Evolutionary conservation across 345 rosid species (phyloP).

Genomic region (Mercurialis annua): DNA sequence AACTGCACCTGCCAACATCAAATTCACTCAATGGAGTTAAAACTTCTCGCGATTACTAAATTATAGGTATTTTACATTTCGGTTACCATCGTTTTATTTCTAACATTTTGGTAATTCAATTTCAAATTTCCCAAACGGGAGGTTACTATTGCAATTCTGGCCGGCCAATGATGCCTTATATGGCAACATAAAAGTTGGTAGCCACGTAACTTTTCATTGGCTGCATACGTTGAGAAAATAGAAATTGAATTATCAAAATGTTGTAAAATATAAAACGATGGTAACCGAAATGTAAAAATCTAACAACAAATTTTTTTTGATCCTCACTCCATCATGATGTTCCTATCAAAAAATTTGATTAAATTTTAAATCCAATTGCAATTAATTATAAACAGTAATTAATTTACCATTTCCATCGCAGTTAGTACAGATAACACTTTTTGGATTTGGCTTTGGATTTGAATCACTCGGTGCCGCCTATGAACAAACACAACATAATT

Average conservation of each 20-base stretch:
- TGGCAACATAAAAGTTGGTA: too few species aligned
- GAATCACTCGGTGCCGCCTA: conserved; percentile 36
- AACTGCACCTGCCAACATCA: conserved; percentile 58
- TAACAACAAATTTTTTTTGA: not conserved
- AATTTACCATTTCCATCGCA: conserved; percentile 50
- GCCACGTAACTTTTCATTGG: too few species aligned
- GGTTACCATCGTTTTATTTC: too few species aligned
- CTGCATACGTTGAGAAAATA: too few species aligned
- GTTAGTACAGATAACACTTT: conserved; percentile 42
- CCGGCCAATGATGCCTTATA: too few species aligned
- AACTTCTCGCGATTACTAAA: too few species aligned
- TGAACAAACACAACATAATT: not conserved
- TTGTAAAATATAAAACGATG: not conserved
- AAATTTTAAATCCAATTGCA: too few species aligned
- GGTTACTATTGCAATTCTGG: too few species aligned
- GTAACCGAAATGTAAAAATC: not conserved
- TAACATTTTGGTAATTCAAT: too few species aligned
- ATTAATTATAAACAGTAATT: not conserved
- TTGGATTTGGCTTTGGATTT: conserved; percentile 34
- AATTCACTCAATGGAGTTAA: too few species aligned
- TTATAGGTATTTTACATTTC: too few species aligned
- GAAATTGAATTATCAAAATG: not conserved
- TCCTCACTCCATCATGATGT: not conserved
- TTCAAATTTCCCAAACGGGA: too few species aligned
- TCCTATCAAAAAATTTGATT: not conserved